Evolutionary conservation across 2,329 filamentous ascomycete species (phyloP).

Genomic region (Phyllosticta citrichinensis): DNA sequence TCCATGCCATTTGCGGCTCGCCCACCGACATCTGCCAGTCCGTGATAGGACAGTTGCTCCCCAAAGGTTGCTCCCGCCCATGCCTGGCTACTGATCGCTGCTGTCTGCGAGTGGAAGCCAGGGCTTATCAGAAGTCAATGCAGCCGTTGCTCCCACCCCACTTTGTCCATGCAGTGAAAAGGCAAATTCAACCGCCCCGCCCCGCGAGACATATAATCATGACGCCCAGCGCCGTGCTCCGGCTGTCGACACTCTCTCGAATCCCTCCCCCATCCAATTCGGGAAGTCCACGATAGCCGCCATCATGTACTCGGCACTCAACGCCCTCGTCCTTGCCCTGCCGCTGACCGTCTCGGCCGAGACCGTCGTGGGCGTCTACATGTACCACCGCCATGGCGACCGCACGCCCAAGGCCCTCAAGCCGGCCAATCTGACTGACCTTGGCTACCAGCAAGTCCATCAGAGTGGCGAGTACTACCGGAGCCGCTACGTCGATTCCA

Average conservation of each 20-base stretch:
- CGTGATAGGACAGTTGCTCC: not conserved
- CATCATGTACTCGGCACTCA: constrained; percentile 16
- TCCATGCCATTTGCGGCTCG: not conserved
- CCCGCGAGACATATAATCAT: not conserved
- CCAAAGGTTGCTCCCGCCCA: not conserved
- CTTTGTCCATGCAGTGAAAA: not conserved
- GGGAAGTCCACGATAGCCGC: constrained; percentile 11
- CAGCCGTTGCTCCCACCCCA: not conserved
- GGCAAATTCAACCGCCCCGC: not conserved
- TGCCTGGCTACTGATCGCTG: not conserved
- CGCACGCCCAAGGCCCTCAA: constrained; percentile 67
- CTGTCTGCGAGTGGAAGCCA: not conserved
- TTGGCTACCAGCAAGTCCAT: constrained; percentile 70
- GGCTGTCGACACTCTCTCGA: too few relatives aligned
- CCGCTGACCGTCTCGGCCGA: constrained; percentile 38
- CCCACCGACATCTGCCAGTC: not conserved
- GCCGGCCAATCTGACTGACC: constrained; percentile 62
- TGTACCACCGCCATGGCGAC: constrained; percentile 87
- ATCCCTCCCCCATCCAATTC: not conserved
- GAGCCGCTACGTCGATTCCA: constrained; percentile 57
- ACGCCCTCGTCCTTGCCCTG: constrained; percentile 19
- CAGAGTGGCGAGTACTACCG: constrained; percentile 67
- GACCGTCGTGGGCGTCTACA: constrained; percentile 69
- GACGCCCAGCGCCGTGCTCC: not conserved
- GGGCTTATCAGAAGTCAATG: not conserved